A percentile compares a stretch with the other conserved stretches of the same genome.
phyloP scores from a whole-genome alignment of 2,329 filamentous ascomycete genomes.

The Knufia petricola region DNA sequence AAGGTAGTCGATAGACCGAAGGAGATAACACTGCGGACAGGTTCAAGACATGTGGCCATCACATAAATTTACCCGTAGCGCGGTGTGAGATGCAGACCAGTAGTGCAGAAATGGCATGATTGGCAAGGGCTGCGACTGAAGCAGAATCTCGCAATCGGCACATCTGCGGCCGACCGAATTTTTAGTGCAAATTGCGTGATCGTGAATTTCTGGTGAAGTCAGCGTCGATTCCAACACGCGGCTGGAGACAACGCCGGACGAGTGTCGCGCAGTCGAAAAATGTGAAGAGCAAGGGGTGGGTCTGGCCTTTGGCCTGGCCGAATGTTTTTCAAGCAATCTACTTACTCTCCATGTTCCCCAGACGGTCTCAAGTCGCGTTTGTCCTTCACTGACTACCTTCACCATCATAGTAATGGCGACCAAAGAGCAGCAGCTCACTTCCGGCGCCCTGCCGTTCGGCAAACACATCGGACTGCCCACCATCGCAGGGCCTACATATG shows the following conservation, averaged over 20 bases:
- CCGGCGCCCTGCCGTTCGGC: constrained; percentile 44
- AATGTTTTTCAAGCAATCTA: constrained; percentile 3
- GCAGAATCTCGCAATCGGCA: constrained; percentile 1
- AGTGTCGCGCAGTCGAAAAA: neutral
- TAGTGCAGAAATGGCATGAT: neutral
- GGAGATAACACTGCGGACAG: too few species aligned
- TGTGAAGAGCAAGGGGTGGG: constrained; percentile 6
- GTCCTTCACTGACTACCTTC: neutral
- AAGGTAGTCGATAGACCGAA: too few species aligned
- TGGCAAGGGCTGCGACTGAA: neutral
- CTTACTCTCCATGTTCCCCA: neutral
- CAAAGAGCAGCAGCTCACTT: constrained; percentile 19
- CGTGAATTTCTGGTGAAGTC: constrained; percentile 7
- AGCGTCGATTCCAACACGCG: neutral
- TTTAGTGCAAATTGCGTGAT: constrained; percentile 10
- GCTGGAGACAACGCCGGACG: neutral
- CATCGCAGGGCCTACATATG: constrained; percentile 80
- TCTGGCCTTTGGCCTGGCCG: constrained; percentile 4
- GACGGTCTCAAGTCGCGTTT: neutral
- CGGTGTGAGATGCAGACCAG: neutral
- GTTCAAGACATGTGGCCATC: too few species aligned
- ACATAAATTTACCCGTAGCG: too few species aligned
- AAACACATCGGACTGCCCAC: constrained; percentile 42
- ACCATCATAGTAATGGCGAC: neutral
- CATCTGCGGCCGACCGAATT: neutral